Base-by-base conservation (phyloP, 139 green algal genomes). In the Deuterostichococcus epilithicus region DNA sequence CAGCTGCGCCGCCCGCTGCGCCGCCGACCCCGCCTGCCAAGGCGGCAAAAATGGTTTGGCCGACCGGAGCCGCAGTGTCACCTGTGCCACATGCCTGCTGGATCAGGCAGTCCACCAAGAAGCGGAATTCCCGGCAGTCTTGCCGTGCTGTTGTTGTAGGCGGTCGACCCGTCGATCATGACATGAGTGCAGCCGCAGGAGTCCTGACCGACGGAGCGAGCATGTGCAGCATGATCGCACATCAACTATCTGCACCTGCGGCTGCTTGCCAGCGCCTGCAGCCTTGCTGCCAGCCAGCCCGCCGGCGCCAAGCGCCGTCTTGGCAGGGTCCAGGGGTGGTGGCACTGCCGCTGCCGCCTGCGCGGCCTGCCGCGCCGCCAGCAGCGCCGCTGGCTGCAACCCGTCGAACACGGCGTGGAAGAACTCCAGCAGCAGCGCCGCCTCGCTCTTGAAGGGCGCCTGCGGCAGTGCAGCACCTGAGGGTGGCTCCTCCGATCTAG, bases 361-460 rank as follows among this genome's bases (percentile, higher is more conserved):
- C 39, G 4, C 32, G 6, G 69, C 74, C 65, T 86, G 78, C 70
- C 66, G 77, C 20, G 72, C 79, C 20, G 75, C 34, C 37, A 78
- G 76, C 58, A 87, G 74, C 34, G 69, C 39, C 39, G 76, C 52
- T 28, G 80, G 80, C 32, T 78, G 58, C 37, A 81, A 33, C 0
- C 66, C 80, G 10, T 34, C 44, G 36, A 88, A 85, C 58, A 94
- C 69, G 59, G 86, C 73, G 23, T 82, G 34, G 76, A 94, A 81
- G 37, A 94, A 83, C 76, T 96, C 85, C 45, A 97, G 81, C 67
- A 97, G 79, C 59, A 95, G 78, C 5, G 84, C 66, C 23, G 84
- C 83, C 68, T 97, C 90, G 8, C 38, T 45, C 22, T 77, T 83
- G 79, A 94, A 88, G 33, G 87, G 82, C 35, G 45, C 52, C 70